phyloP scores from a whole-genome alignment of 1,284 basidiomycete genomes.

The Anthracocystis setariae region DNA sequence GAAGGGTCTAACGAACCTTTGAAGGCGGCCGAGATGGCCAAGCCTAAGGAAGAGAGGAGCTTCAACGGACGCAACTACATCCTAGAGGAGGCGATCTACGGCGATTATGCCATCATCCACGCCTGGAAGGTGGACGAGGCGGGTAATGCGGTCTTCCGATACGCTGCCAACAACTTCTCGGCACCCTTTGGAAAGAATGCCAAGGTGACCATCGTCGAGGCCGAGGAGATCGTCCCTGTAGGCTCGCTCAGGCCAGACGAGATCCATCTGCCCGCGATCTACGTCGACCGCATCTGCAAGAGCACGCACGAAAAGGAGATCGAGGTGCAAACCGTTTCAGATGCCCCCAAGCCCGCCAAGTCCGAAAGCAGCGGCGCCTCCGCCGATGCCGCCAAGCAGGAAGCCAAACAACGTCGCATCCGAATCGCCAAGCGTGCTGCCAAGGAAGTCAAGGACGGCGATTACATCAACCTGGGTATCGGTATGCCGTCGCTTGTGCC shows the following conservation, averaged over 20 bases:
- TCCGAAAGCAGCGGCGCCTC: background rate
- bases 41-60: slow-evolving; percentile 78
- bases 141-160: slow-evolving; percentile 69
- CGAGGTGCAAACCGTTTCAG: slow-evolving; percentile 54
- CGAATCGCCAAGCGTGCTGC: slow-evolving; percentile 59
- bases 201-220: slow-evolving; percentile 63
- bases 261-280: slow-evolving; percentile 63
- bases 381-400: slow-evolving; percentile 36
- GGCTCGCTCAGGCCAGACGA: slow-evolving; percentile 57
- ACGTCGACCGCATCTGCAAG: slow-evolving; percentile 61
- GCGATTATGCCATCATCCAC: slow-evolving; percentile 86
- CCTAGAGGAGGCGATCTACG: slow-evolving; percentile 85
- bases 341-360: slow-evolving; percentile 38
- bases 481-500: slow-evolving; percentile 65
- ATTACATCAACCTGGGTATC: slow-evolving; percentile 65
- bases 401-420: slow-evolving; percentile 41
- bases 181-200: slow-evolving; percentile 65
- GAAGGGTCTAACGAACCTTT: slow-evolving; percentile 38
- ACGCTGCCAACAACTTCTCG: slow-evolving; percentile 63
- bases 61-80: slow-evolving; percentile 86
- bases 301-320: slow-evolving; percentile 52
- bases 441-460: slow-evolving; percentile 61
- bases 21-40: slow-evolving; percentile 65
- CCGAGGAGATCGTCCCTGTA: slow-evolving; percentile 62
- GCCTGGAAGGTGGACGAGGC: slow-evolving; percentile 94